Evolutionary conservation across 495 filamentous ascomycete genomes (phyloP).

Genomic region (Aspergillus affinis): DNA sequence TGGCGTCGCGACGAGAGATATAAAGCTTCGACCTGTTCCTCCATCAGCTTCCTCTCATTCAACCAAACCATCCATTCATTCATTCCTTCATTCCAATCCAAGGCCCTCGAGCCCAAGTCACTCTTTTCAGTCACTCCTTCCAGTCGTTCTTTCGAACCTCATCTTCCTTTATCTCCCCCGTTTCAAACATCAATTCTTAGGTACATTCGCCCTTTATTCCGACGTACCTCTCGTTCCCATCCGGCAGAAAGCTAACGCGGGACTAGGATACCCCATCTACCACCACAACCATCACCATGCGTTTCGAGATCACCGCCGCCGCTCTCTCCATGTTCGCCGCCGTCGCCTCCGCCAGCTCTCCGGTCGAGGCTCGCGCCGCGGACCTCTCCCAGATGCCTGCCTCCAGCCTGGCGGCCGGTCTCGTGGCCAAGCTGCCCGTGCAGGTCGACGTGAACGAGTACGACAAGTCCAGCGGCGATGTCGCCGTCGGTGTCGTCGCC

Average conservation of each 20-base stretch:
- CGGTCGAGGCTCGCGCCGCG: neutral
- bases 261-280: neutral
- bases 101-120: neutral
- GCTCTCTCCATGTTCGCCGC: neutral
- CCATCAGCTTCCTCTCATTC: no score
- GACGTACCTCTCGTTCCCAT: neutral
- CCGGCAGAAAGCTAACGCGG: neutral
- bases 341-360: neutral
- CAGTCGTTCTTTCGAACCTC: neutral
- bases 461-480: neutral
- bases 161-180: neutral
- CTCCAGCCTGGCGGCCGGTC: neutral
- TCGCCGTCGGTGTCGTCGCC: neutral
- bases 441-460: neutral
- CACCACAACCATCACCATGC: neutral
- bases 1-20: no score
- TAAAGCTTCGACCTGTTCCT: no score
- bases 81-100: neutral
- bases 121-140: neutral
- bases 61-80: constrained; percentile 1
- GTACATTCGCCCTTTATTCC: neutral
- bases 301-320: constrained; percentile 1
- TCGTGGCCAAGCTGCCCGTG: neutral
- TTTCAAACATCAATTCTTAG: neutral
- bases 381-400: neutral